Percentiles rank a stretch among this genome's conserved stretches.
phyloP scores from a whole-genome alignment of 495 filamentous ascomycete genomes.

The Platismatia glauca region DNA sequence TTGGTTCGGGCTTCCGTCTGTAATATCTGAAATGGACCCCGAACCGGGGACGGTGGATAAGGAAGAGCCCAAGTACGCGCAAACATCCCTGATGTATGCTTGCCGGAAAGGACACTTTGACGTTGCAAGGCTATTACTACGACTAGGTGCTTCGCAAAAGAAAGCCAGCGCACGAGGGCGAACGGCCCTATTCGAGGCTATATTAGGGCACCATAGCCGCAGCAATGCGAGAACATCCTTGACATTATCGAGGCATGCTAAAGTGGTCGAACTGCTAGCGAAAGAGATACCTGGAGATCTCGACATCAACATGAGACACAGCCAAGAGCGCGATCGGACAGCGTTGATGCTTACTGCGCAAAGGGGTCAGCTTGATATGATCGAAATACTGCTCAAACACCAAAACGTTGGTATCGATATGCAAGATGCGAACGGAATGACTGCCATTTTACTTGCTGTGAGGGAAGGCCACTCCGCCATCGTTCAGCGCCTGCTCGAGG shows the following conservation, averaged over 20 bases:
- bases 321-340: slow-evolving; percentile 9
- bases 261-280: slow-evolving; percentile 4
- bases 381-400: slow-evolving; percentile 13
- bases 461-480: slow-evolving; percentile 5
- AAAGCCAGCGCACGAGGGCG: slow-evolving; percentile 13
- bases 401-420: slow-evolving; percentile 9
- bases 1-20: slow-evolving; percentile 19
- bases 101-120: slow-evolving; percentile 20
- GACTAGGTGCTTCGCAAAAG: slow-evolving; percentile 17
- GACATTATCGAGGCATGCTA: neutral
- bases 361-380: slow-evolving; percentile 4
- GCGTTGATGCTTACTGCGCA: slow-evolving; percentile 20
- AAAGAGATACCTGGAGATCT: slow-evolving; percentile 5
- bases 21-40: slow-evolving; percentile 12
- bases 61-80: slow-evolving; percentile 19
- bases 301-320: slow-evolving; percentile 10
- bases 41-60: slow-evolving; percentile 10
- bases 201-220: slow-evolving; percentile 8
- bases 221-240: neutral
- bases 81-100: slow-evolving; percentile 26
- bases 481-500: slow-evolving; percentile 10
- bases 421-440: slow-evolving; percentile 17
- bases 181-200: slow-evolving; percentile 23
- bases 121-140: slow-evolving; percentile 11
- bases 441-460: slow-evolving; percentile 16